Percentiles rank a stretch among this genome's conserved stretches.
These are phyloP conservation scores for Leptographium radiaticola DNA, from an alignment of 2,329 filamentous ascomycete genomes.

Conservation along the genomic window DNA sequence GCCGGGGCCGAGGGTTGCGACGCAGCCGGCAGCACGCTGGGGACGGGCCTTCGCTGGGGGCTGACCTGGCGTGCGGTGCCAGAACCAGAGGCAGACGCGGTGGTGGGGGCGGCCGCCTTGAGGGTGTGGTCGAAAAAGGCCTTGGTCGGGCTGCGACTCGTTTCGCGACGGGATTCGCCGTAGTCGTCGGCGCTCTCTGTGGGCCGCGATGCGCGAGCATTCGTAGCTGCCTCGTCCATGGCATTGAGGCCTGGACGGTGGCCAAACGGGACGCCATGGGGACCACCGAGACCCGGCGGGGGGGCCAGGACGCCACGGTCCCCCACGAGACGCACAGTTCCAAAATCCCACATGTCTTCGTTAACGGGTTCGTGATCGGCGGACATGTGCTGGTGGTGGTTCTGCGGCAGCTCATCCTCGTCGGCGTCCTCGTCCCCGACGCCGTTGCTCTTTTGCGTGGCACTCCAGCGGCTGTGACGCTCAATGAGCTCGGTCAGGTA, in stretches of 20 bases:
- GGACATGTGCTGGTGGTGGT: slow-evolving; percentile 38
- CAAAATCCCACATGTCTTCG: slow-evolving; percentile 97
- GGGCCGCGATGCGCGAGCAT: slow-evolving; percentile 50
- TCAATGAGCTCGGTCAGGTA: slow-evolving; percentile 95
- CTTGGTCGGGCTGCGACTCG: slow-evolving; percentile 42
- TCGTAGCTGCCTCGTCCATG: slow-evolving; percentile 72
- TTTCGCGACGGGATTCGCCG: slow-evolving; percentile 36
- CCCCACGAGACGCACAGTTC: slow-evolving; percentile 74
- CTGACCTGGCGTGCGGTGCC: slow-evolving; percentile 42
- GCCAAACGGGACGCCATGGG: slow-evolving; percentile 13
- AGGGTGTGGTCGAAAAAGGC: slow-evolving; percentile 35
- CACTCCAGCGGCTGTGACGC: slow-evolving; percentile 74
- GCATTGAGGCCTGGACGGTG: slow-evolving; percentile 48
- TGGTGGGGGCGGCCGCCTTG: slow-evolving; percentile 31
- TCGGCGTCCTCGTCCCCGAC: slow-evolving; percentile 55
- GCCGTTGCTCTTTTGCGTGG: slow-evolving; percentile 50
- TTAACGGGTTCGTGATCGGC: slow-evolving; percentile 44
- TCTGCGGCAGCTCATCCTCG: slow-evolving; percentile 41
- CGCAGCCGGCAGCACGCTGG: slow-evolving; percentile 16
- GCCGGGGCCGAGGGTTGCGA: slow-evolving; percentile 31
- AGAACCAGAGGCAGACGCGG: neutral
- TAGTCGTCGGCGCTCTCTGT: slow-evolving; percentile 36
- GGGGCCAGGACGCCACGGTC: slow-evolving; percentile 31
- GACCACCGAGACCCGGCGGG: slow-evolving; percentile 13
- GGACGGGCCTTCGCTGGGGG: slow-evolving; percentile 44